phyloP scores from a whole-genome alignment of 345 rosid species.

The Arabis alpina region DNA sequence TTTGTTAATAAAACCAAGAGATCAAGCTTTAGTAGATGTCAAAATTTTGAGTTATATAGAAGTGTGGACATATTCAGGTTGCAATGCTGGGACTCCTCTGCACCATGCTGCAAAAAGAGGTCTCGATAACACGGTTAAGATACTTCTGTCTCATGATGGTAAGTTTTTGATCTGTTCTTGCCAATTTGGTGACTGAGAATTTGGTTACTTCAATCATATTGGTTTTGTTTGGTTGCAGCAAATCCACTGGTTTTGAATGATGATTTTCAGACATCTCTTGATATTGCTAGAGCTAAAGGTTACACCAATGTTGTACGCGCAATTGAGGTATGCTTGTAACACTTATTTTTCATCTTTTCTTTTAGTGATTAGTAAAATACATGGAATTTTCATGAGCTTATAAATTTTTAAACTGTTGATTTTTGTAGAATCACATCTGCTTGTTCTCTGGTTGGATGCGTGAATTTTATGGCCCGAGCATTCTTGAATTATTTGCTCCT shows the following conservation, averaged over 20 bases:
- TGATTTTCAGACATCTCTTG: constrained; percentile 72
- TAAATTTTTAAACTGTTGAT: background rate
- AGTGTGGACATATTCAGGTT: constrained; percentile 48
- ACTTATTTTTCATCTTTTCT: no score
- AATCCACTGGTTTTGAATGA: constrained; percentile 71
- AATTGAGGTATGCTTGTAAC: constrained; percentile 81
- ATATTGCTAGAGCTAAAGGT: constrained; percentile 77
- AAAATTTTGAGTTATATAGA: no score
- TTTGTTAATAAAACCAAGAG: no score
- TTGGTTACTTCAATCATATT: no score
- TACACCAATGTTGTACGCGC: constrained; percentile 63
- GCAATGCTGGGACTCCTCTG: constrained; percentile 81
- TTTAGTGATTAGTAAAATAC: background rate
- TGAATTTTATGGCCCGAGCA: no score
- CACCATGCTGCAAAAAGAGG: constrained; percentile 93
- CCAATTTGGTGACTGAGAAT: background rate
- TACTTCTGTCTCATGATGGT: constrained; percentile 80
- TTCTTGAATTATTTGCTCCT: no score
- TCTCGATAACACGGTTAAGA: constrained; percentile 61
- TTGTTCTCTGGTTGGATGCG: no score
- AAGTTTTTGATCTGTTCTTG: background rate
- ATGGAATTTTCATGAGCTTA: background rate
- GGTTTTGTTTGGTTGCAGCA: constrained; percentile 47
- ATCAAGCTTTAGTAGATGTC: no score
- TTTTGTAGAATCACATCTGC: constrained; percentile 61